These are phyloP conservation scores for Ustanciosporium gigantosporum DNA, from an alignment of 1,284 basidiomycete genomes.

Conservation along the genomic window DNA sequence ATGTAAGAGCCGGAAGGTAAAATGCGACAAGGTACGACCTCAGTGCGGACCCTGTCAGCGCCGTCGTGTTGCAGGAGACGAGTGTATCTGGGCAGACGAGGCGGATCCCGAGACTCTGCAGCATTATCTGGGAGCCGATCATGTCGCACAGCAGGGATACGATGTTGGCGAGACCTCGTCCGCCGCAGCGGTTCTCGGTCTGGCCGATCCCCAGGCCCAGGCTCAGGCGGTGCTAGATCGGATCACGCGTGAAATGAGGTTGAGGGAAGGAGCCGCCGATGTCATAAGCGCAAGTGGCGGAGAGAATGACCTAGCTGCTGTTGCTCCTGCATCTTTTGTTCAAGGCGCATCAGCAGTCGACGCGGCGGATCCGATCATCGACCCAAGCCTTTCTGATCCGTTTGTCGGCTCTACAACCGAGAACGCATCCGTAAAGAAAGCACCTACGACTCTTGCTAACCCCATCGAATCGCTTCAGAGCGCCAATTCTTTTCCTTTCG, in stretches of 20 bases:
- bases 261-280: conserved; percentile 7
- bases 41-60: conserved; percentile 55
- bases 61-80: conserved; percentile 44
- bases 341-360: conserved; percentile 2
- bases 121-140: conserved; percentile 30
- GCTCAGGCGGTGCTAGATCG: conserved; percentile 48
- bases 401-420: not conserved
- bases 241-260: conserved; percentile 41
- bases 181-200: conserved; percentile 14
- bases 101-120: conserved; percentile 36
- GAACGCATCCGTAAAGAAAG: not conserved
- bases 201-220: conserved; percentile 42
- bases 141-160: conserved; percentile 27
- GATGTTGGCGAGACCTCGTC: conserved; percentile 11
- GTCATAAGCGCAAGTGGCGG: no score
- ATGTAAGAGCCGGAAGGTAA: conserved; percentile 54
- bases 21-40: conserved; percentile 55
- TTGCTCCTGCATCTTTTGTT: not conserved
- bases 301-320: not conserved
- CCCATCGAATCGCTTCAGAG: conserved; percentile 10
- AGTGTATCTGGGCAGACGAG: conserved; percentile 50
- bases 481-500: conserved; percentile 18
- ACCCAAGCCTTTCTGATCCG: not conserved
- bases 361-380: conserved; percentile 7
- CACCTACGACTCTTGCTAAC: conserved; percentile 2